These are phyloP conservation scores for Saccharomycopsis fodiens DNA, from an alignment of 805 yeast species.

Conservation along the genomic window DNA sequence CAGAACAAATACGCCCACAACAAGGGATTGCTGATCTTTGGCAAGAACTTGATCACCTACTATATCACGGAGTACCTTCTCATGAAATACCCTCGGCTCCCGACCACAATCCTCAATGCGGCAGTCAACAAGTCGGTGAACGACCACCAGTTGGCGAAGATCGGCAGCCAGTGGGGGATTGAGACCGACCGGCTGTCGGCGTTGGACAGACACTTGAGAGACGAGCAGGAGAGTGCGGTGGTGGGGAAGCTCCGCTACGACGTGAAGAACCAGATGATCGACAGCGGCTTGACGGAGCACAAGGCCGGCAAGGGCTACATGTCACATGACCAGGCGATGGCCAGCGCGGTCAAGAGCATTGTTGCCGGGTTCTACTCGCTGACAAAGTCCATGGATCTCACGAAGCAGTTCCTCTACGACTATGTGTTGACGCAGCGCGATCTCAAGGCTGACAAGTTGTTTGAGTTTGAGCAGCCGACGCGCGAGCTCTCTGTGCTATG, in stretches of 20 bases:
- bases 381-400: slow-evolving; percentile 49
- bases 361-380: slow-evolving; percentile 79
- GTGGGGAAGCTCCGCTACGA: slow-evolving; percentile 62
- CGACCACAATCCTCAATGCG: slow-evolving; percentile 65
- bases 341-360: slow-evolving; percentile 72
- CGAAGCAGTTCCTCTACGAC: slow-evolving; percentile 61
- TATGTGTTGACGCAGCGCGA: slow-evolving; percentile 73
- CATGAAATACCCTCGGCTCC: slow-evolving; percentile 81
- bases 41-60: slow-evolving; percentile 67
- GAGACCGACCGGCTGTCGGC: slow-evolving; percentile 62
- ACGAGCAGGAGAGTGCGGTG: slow-evolving; percentile 59
- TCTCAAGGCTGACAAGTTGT: slow-evolving; percentile 63
- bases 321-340: slow-evolving; percentile 30
- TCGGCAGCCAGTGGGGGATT: slow-evolving; percentile 85
- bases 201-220: slow-evolving; percentile 56
- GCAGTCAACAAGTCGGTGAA: slow-evolving; percentile 75
- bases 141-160: slow-evolving; percentile 49
- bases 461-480: slow-evolving; percentile 78
- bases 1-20: slow-evolving; percentile 57
- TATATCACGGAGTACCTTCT: slow-evolving; percentile 69
- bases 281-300: slow-evolving; percentile 5
- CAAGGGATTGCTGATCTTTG: slow-evolving; percentile 73
- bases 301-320: not conserved
- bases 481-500: slow-evolving; percentile 74
- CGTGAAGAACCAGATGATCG: slow-evolving; percentile 21